These are phyloP conservation scores for Vaccinium darrowii DNA, from an alignment of 148 eudicot species.

Conservation along the genomic window DNA sequence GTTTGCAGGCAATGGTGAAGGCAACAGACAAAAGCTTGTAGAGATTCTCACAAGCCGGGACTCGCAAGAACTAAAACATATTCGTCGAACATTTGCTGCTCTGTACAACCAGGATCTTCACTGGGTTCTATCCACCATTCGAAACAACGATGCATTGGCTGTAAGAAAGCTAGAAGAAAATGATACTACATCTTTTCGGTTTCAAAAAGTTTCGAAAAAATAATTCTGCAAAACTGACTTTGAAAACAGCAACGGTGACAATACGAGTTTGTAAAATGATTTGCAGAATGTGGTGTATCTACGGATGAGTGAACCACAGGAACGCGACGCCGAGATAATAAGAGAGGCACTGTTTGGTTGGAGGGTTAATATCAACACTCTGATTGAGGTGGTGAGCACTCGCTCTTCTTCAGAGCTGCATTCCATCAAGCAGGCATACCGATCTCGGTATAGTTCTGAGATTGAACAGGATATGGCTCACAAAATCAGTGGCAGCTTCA, in stretches of 20 bases:
- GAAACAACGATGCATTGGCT: slow-evolving; percentile 2
- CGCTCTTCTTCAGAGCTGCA: slow-evolving; percentile 17
- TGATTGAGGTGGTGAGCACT: neutral
- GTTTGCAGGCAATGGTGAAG: slow-evolving; percentile 10
- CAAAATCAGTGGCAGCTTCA: neutral
- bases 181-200: neutral
- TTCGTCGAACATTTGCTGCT: neutral
- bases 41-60: neutral
- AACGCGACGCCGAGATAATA: slow-evolving; percentile 3
- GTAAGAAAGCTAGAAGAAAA: neutral
- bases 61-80: slow-evolving; percentile 4
- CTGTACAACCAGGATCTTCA: slow-evolving; percentile 12
- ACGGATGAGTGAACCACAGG: slow-evolving; percentile 5
- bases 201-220: neutral
- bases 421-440: slow-evolving; percentile 15
- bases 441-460: neutral
- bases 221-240: neutral
- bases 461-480: neutral
- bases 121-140: neutral
- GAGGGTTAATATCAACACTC: slow-evolving; percentile 6
- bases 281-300: slow-evolving; percentile 10
- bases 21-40: slow-evolving; percentile 3
- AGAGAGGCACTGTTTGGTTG: slow-evolving; percentile 13
- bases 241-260: neutral
- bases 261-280: neutral